phyloP scores from a whole-genome alignment of 2,329 filamentous ascomycete genomes.

The Zymoseptoria passerinii region DNA sequence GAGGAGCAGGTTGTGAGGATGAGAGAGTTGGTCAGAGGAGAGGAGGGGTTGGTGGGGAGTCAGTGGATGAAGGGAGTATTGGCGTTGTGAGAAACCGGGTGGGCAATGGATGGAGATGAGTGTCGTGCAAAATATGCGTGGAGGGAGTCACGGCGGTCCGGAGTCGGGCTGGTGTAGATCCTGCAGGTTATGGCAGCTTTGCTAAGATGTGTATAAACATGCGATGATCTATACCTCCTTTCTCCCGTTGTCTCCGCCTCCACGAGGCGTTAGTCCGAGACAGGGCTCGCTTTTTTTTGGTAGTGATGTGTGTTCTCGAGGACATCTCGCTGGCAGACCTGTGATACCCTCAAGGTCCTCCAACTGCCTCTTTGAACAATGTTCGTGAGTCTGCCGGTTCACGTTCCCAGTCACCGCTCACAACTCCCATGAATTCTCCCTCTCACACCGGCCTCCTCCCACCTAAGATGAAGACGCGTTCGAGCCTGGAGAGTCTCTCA shows the following conservation, averaged over 20 bases:
- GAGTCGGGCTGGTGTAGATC: not conserved
- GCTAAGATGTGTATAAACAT: not conserved
- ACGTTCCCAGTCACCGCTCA: not conserved
- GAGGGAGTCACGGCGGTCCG: not conserved
- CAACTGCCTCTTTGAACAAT: too few relatives aligned
- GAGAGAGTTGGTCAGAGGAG: conserved; percentile 67
- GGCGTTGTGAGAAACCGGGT: not conserved
- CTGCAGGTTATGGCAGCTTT: not conserved
- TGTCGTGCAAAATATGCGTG: too few relatives aligned
- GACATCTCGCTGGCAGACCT: not conserved
- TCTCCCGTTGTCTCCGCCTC: not conserved
- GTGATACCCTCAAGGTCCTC: too few relatives aligned
- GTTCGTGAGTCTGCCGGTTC: too few relatives aligned
- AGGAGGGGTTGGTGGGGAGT: conserved; percentile 56
- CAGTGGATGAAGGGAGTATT: conserved; percentile 21
- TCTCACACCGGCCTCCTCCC: not conserved
- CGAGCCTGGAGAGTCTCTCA: not conserved
- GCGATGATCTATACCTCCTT: not conserved
- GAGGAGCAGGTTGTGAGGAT: conserved; percentile 72
- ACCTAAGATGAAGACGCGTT: not conserved
- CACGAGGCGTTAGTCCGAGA: not conserved
- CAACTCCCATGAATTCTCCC: not conserved
- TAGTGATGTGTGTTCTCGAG: not conserved
- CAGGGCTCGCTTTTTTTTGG: not conserved
- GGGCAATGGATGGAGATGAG: not conserved